Evolutionary conservation across 768 basidiomycete species (phyloP).

Genomic region (Favolaschia claudopus): DNA sequence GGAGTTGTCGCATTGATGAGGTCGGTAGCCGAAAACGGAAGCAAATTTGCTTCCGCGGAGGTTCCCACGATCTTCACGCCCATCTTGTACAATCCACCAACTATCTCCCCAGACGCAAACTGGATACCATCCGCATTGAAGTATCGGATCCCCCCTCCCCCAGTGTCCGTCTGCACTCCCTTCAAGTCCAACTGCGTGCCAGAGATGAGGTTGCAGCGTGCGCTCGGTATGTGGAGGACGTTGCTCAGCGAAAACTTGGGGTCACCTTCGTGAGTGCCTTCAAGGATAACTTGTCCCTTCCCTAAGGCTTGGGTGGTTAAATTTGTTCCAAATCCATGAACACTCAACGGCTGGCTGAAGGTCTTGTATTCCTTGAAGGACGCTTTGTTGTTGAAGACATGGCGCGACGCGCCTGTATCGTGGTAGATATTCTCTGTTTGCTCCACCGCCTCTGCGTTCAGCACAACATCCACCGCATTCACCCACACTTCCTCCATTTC

Average conservation of each 20-base stretch:
- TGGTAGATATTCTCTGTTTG: neutral
- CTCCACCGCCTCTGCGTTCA: neutral
- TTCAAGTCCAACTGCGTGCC: conserved; percentile 16
- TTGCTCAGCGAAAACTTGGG: conserved; percentile 8
- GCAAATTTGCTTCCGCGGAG: neutral
- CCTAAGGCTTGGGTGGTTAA: conserved; percentile 12
- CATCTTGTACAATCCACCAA: conserved; percentile 16
- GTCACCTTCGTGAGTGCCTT: neutral
- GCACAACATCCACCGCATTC: neutral
- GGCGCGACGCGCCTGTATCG: conserved; percentile 19
- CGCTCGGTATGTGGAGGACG: conserved; percentile 12
- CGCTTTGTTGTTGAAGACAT: conserved; percentile 1
- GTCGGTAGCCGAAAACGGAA: no score
- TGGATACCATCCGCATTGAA: conserved; percentile 1
- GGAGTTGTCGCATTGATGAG: conserved; percentile 12
- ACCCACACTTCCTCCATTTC: no score
- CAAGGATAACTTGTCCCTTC: conserved; percentile 14
- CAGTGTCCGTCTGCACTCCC: conserved; percentile 15
- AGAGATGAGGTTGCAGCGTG: conserved; percentile 23
- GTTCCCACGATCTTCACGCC: neutral
- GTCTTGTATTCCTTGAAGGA: conserved; percentile 3
- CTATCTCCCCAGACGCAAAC: conserved; percentile 1
- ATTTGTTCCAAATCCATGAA: conserved; percentile 11
- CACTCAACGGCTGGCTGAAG: conserved; percentile 5
- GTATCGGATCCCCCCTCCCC: conserved; percentile 8